phyloP scores from a whole-genome alignment of 768 basidiomycete genomes.

The Tylopilus subfusipes region DNA sequence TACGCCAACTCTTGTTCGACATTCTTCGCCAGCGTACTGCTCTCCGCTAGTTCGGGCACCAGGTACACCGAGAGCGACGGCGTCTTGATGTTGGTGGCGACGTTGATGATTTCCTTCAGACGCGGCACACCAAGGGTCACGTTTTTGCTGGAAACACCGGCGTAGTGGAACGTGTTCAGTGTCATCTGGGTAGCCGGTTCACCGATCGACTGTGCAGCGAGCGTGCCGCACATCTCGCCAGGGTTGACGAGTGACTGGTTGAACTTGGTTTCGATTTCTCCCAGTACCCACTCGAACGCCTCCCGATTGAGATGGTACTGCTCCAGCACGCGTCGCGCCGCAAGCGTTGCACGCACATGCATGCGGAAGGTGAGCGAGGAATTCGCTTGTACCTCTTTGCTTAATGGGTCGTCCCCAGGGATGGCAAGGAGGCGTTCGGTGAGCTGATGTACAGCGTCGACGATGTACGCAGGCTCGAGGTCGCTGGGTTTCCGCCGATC shows the following conservation, averaged over 20 bases:
- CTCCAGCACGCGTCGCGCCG: constrained; percentile 83
- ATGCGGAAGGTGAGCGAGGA: constrained; percentile 91
- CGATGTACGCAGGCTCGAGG: constrained; percentile 82
- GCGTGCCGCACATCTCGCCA: constrained; percentile 98
- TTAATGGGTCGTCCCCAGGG: constrained; percentile 78
- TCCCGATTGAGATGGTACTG: constrained; percentile 84
- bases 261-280: constrained; percentile 95
- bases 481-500: constrained; percentile 92
- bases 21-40: constrained; percentile 68
- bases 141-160: constrained; percentile 99
- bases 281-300: constrained; percentile 96
- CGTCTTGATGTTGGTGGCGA: constrained; percentile 97
- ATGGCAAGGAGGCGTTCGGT: constrained; percentile 77
- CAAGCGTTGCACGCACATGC: constrained; percentile 87
- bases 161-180: constrained; percentile 99
- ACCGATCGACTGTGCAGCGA: constrained; percentile 97
- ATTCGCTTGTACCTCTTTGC: constrained; percentile 77
- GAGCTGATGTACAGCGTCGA: constrained; percentile 75
- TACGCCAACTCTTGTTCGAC: constrained; percentile 93
- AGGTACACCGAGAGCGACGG: constrained; percentile 94
- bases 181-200: constrained; percentile 99
- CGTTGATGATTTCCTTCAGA: constrained; percentile 98
- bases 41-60: constrained; percentile 61
- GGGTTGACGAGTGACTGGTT: constrained; percentile 89
- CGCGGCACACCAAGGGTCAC: constrained; percentile 99